Percentiles rank a stretch among this genome's conserved stretches.
phyloP scores from a whole-genome alignment of 2,329 filamentous ascomycete species.

The Pezicula rhizophila region DNA sequence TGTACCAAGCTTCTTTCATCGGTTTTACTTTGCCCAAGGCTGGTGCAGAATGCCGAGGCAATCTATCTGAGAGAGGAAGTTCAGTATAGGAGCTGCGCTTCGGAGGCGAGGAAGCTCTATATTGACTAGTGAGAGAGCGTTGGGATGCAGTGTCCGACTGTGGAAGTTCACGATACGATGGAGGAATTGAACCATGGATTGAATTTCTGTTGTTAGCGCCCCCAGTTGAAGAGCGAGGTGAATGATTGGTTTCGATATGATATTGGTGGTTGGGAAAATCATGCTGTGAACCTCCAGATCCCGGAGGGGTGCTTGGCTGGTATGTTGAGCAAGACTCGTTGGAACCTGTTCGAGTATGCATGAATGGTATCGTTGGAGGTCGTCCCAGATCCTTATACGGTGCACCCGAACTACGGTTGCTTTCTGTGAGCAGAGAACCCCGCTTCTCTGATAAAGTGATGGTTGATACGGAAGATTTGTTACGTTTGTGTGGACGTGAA shows the following conservation, averaged over 20 bases:
- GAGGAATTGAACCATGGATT: slow-evolving; percentile 1
- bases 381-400: slow-evolving; percentile 40
- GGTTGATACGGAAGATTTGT: slow-evolving; percentile 43
- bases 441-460: slow-evolving; percentile 52
- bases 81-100: slow-evolving; percentile 43
- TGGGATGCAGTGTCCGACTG: slow-evolving; percentile 1
- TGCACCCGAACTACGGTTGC: slow-evolving; percentile 36
- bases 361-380: slow-evolving; percentile 64
- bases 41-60: slow-evolving; percentile 1
- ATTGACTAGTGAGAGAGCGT: neutral
- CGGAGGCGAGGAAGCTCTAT: slow-evolving; percentile 9
- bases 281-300: slow-evolving; percentile 47
- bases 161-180: neutral
- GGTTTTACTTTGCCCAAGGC: neutral
- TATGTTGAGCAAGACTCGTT: slow-evolving; percentile 49
- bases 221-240: slow-evolving; percentile 38
- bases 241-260: slow-evolving; percentile 40
- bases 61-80: slow-evolving; percentile 39
- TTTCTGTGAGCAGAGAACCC: slow-evolving; percentile 40
- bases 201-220: slow-evolving; percentile 42
- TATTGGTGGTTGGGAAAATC: slow-evolving; percentile 52
- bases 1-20: slow-evolving; percentile 20
- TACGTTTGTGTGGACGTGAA: slow-evolving; percentile 70
- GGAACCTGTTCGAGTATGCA: slow-evolving; percentile 67
- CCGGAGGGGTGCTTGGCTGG: slow-evolving; percentile 38